These are phyloP conservation scores for Nicotiana paniculata DNA, from an alignment of 257 asterid genomes.

Conservation along the genomic window DNA sequence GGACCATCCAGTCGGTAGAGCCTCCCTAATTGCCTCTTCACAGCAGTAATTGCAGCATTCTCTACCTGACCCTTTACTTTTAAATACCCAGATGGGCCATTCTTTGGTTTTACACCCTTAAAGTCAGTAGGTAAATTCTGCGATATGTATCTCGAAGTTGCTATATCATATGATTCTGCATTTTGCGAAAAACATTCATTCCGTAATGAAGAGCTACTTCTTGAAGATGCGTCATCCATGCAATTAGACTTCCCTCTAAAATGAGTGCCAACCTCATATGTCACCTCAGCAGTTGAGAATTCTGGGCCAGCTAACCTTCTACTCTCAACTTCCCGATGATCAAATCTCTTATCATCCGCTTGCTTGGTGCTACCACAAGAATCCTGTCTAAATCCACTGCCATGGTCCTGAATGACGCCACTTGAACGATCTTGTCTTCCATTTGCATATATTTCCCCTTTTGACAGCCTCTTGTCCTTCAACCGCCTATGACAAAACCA, in stretches of 20 bases:
- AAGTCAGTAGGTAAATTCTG: conserved; percentile 36
- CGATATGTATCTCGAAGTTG: conserved; percentile 37
- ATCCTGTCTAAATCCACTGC: conserved; percentile 85
- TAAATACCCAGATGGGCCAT: conserved; percentile 91
- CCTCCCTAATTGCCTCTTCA: conserved; percentile 82
- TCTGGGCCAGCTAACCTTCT: conserved; percentile 45
- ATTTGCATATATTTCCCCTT: conserved; percentile 36
- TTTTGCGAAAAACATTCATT: conserved; percentile 35
- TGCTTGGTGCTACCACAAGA: conserved; percentile 95
- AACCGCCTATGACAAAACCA: conserved; percentile 98
- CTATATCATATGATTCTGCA: conserved; percentile 32
- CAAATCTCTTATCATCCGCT: conserved; percentile 47
- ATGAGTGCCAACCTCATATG: conserved; percentile 42
- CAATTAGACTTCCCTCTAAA: conserved; percentile 31
- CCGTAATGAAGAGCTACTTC: conserved; percentile 60
- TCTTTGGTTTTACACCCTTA: conserved; percentile 43
- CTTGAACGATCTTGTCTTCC: conserved; percentile 72
- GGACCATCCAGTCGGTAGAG: conserved; percentile 78
- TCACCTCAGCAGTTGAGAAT: conserved; percentile 46
- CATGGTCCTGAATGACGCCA: conserved; percentile 70
- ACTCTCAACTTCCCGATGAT: conserved; percentile 73
- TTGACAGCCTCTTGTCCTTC: conserved; percentile 63
- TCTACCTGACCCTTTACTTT: conserved; percentile 79
- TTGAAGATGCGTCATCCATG: conserved; percentile 57
- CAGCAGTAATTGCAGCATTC: conserved; percentile 77